These are phyloP conservation scores for Pyrenula aspistea DNA, from an alignment of 495 filamentous ascomycete genomes.

Conservation along the genomic window DNA sequence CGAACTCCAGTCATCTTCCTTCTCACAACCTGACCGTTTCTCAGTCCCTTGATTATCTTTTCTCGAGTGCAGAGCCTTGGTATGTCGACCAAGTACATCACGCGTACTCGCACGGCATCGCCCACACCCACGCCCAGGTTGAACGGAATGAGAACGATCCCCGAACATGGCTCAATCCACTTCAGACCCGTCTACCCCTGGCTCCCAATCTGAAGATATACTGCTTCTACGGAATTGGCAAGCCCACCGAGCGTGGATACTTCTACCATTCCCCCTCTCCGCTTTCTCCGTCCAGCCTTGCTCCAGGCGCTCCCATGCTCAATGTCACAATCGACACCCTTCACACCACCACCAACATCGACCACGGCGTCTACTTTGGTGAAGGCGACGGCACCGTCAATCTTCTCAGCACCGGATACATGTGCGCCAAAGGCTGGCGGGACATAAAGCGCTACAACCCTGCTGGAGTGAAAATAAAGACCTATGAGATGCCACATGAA, in stretches of 20 bases:
- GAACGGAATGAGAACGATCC: conserved; percentile 75
- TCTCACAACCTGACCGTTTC: conserved; percentile 66
- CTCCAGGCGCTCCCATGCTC: conserved; percentile 14
- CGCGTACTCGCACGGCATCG: conserved; percentile 83
- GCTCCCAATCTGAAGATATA: conserved; percentile 92
- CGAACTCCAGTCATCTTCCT: conserved; percentile 26
- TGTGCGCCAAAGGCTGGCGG: conserved; percentile 88
- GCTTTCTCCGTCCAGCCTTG: conserved; percentile 26
- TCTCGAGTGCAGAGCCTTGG: conserved; percentile 71
- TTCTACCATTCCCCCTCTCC: conserved; percentile 71
- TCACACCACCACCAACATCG: conserved; percentile 51
- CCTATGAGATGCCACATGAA: conserved; percentile 93
- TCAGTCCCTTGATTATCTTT: conserved; percentile 64
- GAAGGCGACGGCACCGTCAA: conserved; percentile 95
- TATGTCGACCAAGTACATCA: conserved; percentile 57
- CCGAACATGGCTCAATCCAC: conserved; percentile 86
- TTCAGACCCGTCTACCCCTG: conserved; percentile 78
- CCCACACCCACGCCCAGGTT: conserved; percentile 67
- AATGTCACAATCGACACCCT: conserved; percentile 87
- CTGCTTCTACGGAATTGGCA: conserved; percentile 92
- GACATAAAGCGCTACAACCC: conserved; percentile 89
- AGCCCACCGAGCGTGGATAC: conserved; percentile 82
- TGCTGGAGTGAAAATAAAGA: conserved; percentile 63
- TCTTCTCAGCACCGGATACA: conserved; percentile 78
- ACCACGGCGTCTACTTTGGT: conserved; percentile 83